A percentile compares a stretch with the other conserved stretches of the same genome.
Evolutionary conservation across 371 early-diverging fungal genomes (phyloP).

Genomic region (Spiromyces aspiralis): DNA sequence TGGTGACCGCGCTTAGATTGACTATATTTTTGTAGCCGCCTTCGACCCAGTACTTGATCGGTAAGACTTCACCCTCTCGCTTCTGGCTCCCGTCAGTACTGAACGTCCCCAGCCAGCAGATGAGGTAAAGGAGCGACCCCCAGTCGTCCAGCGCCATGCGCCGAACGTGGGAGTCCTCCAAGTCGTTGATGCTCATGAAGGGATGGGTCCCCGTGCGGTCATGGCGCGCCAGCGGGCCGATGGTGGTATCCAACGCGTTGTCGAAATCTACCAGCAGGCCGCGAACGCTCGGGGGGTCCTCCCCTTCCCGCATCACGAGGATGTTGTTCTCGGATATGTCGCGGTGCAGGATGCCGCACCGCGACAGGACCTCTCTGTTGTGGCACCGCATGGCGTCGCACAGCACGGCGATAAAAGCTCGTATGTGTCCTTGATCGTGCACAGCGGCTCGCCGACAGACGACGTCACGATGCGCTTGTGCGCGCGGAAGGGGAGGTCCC

Average conservation of each 20-base stretch:
- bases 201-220: conserved; percentile 7
- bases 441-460: neutral
- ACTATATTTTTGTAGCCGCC: too few species aligned
- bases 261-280: neutral
- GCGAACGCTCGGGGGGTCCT: neutral
- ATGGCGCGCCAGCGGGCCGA: neutral
- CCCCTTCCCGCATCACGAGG: neutral
- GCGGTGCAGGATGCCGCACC: neutral
- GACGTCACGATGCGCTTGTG: conserved; percentile 1
- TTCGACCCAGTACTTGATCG: too few species aligned
- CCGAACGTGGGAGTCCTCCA: neutral
- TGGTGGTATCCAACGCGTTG: neutral
- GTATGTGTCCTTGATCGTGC: neutral
- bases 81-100: too few species aligned
- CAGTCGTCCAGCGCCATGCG: conserved; percentile 7
- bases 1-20: too few species aligned
- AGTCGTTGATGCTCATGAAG: conserved; percentile 8
- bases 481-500: neutral
- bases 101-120: too few species aligned
- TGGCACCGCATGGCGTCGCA: neutral
- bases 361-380: neutral
- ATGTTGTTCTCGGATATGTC: neutral
- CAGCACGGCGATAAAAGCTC: neutral
- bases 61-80: too few species aligned
- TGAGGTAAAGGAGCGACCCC: conserved; percentile 3